Evolutionary conservation across 2,329 filamentous ascomycete species (phyloP).

Genomic region (Setomelanomma holmii): DNA sequence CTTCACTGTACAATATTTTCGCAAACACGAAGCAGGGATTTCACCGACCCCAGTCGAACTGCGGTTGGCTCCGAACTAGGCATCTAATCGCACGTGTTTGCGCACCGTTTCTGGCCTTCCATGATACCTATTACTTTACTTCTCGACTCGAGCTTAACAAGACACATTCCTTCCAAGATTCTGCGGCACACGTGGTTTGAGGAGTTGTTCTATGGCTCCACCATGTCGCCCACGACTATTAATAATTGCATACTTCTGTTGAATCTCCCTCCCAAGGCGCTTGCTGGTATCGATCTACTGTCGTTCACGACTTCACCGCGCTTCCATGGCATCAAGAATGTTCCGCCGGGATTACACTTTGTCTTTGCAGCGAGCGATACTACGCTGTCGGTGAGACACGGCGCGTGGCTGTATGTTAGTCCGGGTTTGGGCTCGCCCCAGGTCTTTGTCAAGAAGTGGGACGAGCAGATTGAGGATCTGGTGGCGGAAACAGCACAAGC

Average conservation of each 20-base stretch:
- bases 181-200: constrained; percentile 45
- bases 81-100: constrained; percentile 17
- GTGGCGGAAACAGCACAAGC: constrained; percentile 51
- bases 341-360: constrained; percentile 67
- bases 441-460: constrained; percentile 66
- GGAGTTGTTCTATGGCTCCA: constrained; percentile 41
- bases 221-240: constrained; percentile 43
- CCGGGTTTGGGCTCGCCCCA: constrained; percentile 46
- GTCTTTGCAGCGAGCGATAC: constrained; percentile 66
- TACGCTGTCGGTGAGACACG: constrained; percentile 66
- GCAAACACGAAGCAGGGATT: background rate
- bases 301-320: constrained; percentile 68
- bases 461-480: constrained; percentile 55
- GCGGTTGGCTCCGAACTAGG: background rate
- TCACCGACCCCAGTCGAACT: too few species aligned
- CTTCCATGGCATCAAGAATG: constrained; percentile 66
- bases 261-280: constrained; percentile 53
- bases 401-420: constrained; percentile 65
- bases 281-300: constrained; percentile 63
- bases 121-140: constrained; percentile 27
- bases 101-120: constrained; percentile 18
- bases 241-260: constrained; percentile 52
- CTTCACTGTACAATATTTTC: background rate
- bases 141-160: constrained; percentile 16
- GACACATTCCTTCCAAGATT: constrained; percentile 38